Conservation (phyloP, 2,329 filamentous ascomycete species). For the Cladosporium oxysporum region DNA sequence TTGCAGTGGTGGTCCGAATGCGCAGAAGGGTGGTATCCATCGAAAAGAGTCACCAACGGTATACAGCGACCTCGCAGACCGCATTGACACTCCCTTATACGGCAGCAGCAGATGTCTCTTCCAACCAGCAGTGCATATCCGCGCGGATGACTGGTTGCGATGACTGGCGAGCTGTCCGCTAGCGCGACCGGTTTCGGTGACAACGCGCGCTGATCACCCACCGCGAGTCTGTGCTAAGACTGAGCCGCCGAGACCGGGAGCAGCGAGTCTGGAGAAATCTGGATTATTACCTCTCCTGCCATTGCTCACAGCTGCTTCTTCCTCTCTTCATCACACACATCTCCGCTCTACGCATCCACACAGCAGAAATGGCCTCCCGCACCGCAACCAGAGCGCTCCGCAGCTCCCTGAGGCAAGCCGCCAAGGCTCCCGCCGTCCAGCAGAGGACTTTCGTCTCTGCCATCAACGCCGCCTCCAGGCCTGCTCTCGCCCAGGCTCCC, state of each 20-base stretch:
- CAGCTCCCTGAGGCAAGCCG: slow-evolving; percentile 55
- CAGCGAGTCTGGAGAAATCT: slow-evolving; percentile 17
- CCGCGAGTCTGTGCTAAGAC: neutral
- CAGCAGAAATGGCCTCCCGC: slow-evolving; percentile 70
- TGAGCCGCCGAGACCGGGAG: slow-evolving; percentile 14
- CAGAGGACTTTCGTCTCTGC: slow-evolving; percentile 62
- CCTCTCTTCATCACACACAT: slow-evolving; percentile 7
- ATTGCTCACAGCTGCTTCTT: slow-evolving; percentile 16
- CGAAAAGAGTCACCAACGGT: neutral
- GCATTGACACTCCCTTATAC: slow-evolving; percentile 4
- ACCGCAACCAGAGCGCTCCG: slow-evolving; percentile 66
- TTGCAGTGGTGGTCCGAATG: neutral
- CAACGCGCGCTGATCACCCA: slow-evolving; percentile 6
- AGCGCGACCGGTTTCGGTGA: slow-evolving; percentile 15
- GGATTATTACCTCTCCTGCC: slow-evolving; percentile 18
- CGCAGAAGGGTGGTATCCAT: neutral
- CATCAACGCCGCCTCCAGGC: slow-evolving; percentile 52
- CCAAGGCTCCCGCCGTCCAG: slow-evolving; percentile 52
- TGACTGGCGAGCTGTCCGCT: neutral
- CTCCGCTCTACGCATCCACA: slow-evolving; percentile 15
- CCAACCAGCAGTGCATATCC: neutral
- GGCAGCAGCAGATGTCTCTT: neutral
- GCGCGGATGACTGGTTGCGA: neutral
- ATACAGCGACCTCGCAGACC: slow-evolving; percentile 3
- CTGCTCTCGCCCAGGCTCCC: slow-evolving; percentile 46